These are phyloP conservation scores for Sugiyamaella smithiae DNA, from an alignment of 805 yeast genomes.

Conservation along the genomic window DNA sequence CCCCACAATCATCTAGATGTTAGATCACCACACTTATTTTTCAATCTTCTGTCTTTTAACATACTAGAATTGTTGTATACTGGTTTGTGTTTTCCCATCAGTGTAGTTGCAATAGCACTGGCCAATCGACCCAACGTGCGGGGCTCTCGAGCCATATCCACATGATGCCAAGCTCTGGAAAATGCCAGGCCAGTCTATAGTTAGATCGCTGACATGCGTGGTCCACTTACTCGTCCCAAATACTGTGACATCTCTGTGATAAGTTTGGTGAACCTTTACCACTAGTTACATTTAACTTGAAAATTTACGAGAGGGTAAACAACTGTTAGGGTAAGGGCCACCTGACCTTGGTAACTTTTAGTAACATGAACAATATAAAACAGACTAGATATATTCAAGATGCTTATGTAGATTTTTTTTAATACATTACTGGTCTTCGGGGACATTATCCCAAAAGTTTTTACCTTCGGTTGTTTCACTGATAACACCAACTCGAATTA, in stretches of 20 bases:
- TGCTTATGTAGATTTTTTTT: background rate
- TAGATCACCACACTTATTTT: background rate
- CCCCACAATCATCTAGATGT: constrained; percentile 72
- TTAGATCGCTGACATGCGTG: background rate
- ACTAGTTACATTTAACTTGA: background rate
- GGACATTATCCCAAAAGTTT: constrained; percentile 90
- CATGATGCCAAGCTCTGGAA: constrained; percentile 92
- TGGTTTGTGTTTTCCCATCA: constrained; percentile 98
- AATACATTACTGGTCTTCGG: constrained; percentile 58
- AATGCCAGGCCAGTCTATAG: constrained; percentile 64
- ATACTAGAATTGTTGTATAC: constrained; percentile 58
- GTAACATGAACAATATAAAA: background rate
- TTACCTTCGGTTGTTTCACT: constrained; percentile 88
- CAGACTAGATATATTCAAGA: background rate
- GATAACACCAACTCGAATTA: constrained; percentile 81
- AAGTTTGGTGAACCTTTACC: background rate
- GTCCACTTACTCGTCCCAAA: constrained; percentile 36
- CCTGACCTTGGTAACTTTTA: too few relatives aligned
- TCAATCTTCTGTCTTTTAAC: constrained; percentile 3
- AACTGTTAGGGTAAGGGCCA: too few relatives aligned
- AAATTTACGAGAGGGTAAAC: constrained; percentile 8
- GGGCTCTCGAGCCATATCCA: constrained; percentile 78
- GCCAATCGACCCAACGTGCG: constrained; percentile 93
- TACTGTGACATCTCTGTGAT: constrained; percentile 36
- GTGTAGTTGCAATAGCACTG: constrained; percentile 75